Base-by-base conservation (phyloP, 176 grass and related monocot genomes). In the Coix lacrymajobi region DNA sequence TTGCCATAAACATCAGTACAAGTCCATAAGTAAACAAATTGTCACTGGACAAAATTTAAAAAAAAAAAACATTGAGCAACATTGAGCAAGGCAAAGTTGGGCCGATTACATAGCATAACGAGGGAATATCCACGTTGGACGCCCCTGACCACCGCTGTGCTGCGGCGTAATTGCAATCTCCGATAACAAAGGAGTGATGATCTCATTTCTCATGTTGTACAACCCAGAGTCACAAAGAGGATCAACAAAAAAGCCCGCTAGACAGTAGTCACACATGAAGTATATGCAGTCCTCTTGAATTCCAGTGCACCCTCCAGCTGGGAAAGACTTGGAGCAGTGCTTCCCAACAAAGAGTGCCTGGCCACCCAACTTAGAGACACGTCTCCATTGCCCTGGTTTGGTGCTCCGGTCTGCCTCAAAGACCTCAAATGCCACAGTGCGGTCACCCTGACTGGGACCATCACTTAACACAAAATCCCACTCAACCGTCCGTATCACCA, bases 241-340 rank as follows among this genome's bases (percentile, higher is more conserved):
- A 13, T 41, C 22, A 22, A 0, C 11, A 25, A 40, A 12, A 17
- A 6, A 0, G 0, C 16, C 3, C 0, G 12, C 11, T 20, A 1
- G 11, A 22, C 11, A 3, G 44, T 64, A 46, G 25, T 64, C 76
- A 65, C 8, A 15, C 26, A 32, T 20, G 66, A 79, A 81, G 25
- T 75, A 75, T 38, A 86, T 67, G 46, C 28, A 81, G 34, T 86
- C 85, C 40, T 45, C 26, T 19, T 30, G 60, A 67, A 48, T 20
- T 54, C 68, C 64, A 34, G 4, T n/a, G 6, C n/a, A 78, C 5
- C 43, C n/a, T 5, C 19, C 33, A 15, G 43, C 76, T 17, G 76
- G 24, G 17, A 64, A 11, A 17, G 76, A 79, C 57, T 57, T 74
- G 44, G 84, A 80, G 84, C 60, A 45, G 5, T 13, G 44, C 2